Percentiles rank a stretch among this genome's conserved stretches.
These are phyloP conservation scores for Fusarium paranaense DNA, from an alignment of 2,329 filamentous ascomycete species.

Conservation along the genomic window DNA sequence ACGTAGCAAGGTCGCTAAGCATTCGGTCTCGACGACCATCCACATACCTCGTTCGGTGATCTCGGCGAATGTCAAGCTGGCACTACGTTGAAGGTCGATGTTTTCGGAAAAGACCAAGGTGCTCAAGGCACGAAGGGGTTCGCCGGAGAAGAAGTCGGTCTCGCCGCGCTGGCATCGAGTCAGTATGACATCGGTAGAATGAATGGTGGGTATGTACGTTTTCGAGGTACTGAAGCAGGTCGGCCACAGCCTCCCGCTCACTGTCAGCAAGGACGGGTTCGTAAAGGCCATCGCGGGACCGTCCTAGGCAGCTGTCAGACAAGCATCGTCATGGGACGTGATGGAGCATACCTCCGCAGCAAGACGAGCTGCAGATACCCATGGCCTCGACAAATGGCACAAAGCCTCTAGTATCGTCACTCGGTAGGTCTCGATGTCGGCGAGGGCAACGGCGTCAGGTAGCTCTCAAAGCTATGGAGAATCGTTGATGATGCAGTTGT, in stretches of 20 bases:
- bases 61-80: slow-evolving; percentile 97
- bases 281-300: slow-evolving; percentile 83
- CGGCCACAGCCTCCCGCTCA: slow-evolving; percentile 96
- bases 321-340: slow-evolving; percentile 12
- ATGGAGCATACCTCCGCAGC: slow-evolving; percentile 62
- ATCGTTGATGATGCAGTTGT: slow-evolving; percentile 30
- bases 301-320: slow-evolving; percentile 61
- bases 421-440: slow-evolving; percentile 21
- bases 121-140: slow-evolving; percentile 91
- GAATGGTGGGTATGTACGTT: slow-evolving; percentile 73
- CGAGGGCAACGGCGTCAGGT: slow-evolving; percentile 11
- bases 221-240: slow-evolving; percentile 94
- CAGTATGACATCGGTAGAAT: slow-evolving; percentile 40
- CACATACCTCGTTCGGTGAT: slow-evolving; percentile 94
- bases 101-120: slow-evolving; percentile 99
- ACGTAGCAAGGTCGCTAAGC: not conserved
- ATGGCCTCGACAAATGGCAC: slow-evolving; percentile 56
- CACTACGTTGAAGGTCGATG: slow-evolving; percentile 96
- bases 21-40: not conserved
- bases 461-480: slow-evolving; percentile 13
- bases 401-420: slow-evolving; percentile 22
- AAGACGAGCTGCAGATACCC: slow-evolving; percentile 70
- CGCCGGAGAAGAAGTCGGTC: slow-evolving; percentile 98
- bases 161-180: slow-evolving; percentile 79
- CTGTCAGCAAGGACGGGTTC: slow-evolving; percentile 92